Evolutionary conservation across 106 monocot species (phyloP).

Genomic region (Amphibolis antarctica): DNA sequence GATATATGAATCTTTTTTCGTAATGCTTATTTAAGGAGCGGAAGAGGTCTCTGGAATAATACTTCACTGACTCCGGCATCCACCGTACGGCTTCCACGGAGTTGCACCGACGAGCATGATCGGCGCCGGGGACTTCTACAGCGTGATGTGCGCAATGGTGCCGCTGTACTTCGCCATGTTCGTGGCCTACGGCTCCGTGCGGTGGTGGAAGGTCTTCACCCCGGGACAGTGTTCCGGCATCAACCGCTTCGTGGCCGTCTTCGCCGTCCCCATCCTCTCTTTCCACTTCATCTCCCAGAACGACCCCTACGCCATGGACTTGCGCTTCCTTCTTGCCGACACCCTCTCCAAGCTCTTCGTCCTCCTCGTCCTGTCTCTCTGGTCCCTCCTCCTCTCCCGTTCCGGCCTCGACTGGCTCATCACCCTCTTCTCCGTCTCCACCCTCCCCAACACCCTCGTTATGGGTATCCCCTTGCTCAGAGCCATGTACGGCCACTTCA

Average conservation of each 20-base stretch:
- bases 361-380: constrained; percentile 14
- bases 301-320: constrained; percentile 42
- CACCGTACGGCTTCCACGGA: too few species aligned
- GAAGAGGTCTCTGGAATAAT: too few species aligned
- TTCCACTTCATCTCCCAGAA: constrained; percentile 56
- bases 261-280: constrained; percentile 56
- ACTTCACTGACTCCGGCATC: too few species aligned
- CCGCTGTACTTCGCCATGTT: constrained; percentile 59
- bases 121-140: constrained; percentile 37
- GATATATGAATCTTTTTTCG: too few species aligned
- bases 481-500: constrained; percentile 56
- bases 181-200: constrained; percentile 34
- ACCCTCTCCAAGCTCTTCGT: constrained; percentile 38
- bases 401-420: constrained; percentile 43
- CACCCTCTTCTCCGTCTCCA: constrained; percentile 50
- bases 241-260: constrained; percentile 48
- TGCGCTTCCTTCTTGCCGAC: constrained; percentile 38
- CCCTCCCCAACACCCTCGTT: constrained; percentile 51
- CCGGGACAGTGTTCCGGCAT: constrained; percentile 50
- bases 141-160: constrained; percentile 38
- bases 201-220: constrained; percentile 33
- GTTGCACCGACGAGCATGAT: too few species aligned
- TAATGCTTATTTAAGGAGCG: too few species aligned
- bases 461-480: constrained; percentile 44
- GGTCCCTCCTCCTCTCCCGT: constrained; percentile 2